A percentile compares a stretch with the other conserved stretches of the same genome.
These are phyloP conservation scores for Mycena alexandri DNA, from an alignment of 768 basidiomycete genomes.

Conservation along the genomic window DNA sequence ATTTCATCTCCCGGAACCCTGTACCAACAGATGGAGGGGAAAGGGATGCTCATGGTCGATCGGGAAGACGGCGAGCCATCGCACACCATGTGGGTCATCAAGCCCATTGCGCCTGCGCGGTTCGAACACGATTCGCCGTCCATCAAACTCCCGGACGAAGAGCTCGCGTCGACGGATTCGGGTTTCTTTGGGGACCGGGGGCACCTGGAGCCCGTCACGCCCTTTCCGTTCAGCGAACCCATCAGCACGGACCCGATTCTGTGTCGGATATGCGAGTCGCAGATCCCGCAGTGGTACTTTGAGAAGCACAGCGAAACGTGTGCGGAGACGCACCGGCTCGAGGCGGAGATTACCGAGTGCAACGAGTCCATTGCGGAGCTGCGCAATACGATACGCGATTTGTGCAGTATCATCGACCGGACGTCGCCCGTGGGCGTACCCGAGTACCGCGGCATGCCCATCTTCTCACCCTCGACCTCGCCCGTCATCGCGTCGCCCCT, in stretches of 20 bases:
- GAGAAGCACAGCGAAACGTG: slow-evolving; percentile 99
- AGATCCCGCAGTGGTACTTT: slow-evolving; percentile 99
- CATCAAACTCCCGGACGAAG: slow-evolving; percentile 66
- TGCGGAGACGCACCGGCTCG: slow-evolving; percentile 93
- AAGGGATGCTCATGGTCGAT: slow-evolving; percentile 98
- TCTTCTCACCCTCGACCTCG: slow-evolving; percentile 80
- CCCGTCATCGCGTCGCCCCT: slow-evolving; percentile 81
- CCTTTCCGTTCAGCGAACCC: slow-evolving; percentile 82
- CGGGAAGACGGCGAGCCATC: slow-evolving; percentile 88
- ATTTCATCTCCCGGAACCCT: slow-evolving; percentile 61
- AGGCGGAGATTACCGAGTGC: slow-evolving; percentile 93
- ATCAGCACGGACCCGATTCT: slow-evolving; percentile 88
- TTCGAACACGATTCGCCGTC: slow-evolving; percentile 76
- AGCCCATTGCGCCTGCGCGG: slow-evolving; percentile 80
- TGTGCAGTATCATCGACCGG: slow-evolving; percentile 78
- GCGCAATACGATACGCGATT: slow-evolving; percentile 85
- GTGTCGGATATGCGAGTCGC: slow-evolving; percentile 97
- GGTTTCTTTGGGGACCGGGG: slow-evolving; percentile 52
- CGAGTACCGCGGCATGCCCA: slow-evolving; percentile 91
- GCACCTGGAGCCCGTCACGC: slow-evolving; percentile 65
- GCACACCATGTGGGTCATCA: slow-evolving; percentile 99
- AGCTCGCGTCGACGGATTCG: slow-evolving; percentile 57
- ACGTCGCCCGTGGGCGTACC: slow-evolving; percentile 75
- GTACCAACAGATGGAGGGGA: slow-evolving; percentile 94
- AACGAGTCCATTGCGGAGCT: slow-evolving; percentile 94